Evolutionary conservation across 2,329 filamentous ascomycete genomes (phyloP), one percentile per base, ranked within the genome.

Genomic region (Penicillium sp.): DNA sequence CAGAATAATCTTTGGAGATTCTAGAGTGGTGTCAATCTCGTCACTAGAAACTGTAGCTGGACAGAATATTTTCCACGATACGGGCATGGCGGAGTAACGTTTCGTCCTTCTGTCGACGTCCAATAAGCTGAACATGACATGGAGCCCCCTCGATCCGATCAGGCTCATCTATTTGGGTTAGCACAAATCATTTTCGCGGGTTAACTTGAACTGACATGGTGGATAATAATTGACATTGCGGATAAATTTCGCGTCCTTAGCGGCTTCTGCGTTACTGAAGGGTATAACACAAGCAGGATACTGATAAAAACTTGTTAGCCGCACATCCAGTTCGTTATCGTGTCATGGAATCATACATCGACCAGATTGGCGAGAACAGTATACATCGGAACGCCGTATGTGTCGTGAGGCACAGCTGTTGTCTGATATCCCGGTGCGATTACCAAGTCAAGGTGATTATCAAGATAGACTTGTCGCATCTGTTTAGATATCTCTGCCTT

Each of bases 41-140:
- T n/a, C n/a, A n/a, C n/a, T n/a, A n/a, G n/a, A n/a, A n/a, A n/a
- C n/a, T n/a, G n/a, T 26, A 26, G 23, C n/a, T 26, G 5, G n/a
- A 26, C 16, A 55, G 23, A 14, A 55, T 28, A 2, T 13, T 28
- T 29, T 66, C 61, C 2, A 66, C 51, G 1, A 62, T 26, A 26
- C 39, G 55, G 3, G 62, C 61, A 28, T 65, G 54, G 9, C 60
- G 59, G 3, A 63, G 16, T 16, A 67, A 31, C 4, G 33, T 16
- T 33, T 67, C 64, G 19, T 67, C 64, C 31, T 62, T 62, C 37
- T 66, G 48, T 9, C 60, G 60, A n/a, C 63, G 51, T 1, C 63
- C 64, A 6, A 63, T 56, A 2, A 67, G 28, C 50, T 68, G 65
- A 16, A 67, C 54, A 39, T 65, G 59, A 48, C 64, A 66, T 1